Evolutionary conservation across 2,329 filamentous ascomycete genomes (phyloP), one percentile per base, ranked within the genome.

Genomic region (Phialophora verrucosa): DNA sequence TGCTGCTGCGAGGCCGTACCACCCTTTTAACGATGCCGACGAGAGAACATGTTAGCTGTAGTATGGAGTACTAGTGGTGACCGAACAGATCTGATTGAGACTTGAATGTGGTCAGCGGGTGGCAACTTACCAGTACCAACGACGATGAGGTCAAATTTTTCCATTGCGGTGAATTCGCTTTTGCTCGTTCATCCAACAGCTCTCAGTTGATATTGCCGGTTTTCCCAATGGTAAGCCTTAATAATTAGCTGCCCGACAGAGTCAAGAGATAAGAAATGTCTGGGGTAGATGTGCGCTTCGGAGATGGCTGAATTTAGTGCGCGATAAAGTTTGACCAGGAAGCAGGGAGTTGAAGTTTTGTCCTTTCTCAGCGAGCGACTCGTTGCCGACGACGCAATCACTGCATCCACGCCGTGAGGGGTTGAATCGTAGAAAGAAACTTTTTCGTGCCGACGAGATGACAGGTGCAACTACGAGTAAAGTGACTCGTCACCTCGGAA

Each of bases 51-150:
- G 88, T 66, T 90, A 55, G 53, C 53, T 5, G 23, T 27, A 25
- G 20, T 27, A 20, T 27, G 27, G 91, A 72, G 91, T 91, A 0
- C 87, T 86, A 72, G 92, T 75, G 93, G 89, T 70, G 88, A 91
- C 0, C 17, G 17, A n/a, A n/a, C 14, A 5, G n/a, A n/a, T 44
- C 38, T 44, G 38, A 44, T 44, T 44, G 38, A n/a, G 38, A 44
- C 17, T n/a, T n/a, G 17, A 11, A n/a, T 20, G 38, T 6, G 17
- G 17, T 7, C 38, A 35, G 32, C 32, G 11, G 32, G 11, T 12
- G 38, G 17, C 31, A 31, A n/a, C 38, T 44, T 44, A 44, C 38
- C 38, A 17, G 38, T n/a, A n/a, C 38, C 38, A 8, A 44, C 38
- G 38, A 44, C 38, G 38, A 44, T n/a, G 38, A 44, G 38, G 14